Evolutionary conservation across 495 filamentous ascomycete genomes (phyloP).

Genomic region (Penicillium manginii): DNA sequence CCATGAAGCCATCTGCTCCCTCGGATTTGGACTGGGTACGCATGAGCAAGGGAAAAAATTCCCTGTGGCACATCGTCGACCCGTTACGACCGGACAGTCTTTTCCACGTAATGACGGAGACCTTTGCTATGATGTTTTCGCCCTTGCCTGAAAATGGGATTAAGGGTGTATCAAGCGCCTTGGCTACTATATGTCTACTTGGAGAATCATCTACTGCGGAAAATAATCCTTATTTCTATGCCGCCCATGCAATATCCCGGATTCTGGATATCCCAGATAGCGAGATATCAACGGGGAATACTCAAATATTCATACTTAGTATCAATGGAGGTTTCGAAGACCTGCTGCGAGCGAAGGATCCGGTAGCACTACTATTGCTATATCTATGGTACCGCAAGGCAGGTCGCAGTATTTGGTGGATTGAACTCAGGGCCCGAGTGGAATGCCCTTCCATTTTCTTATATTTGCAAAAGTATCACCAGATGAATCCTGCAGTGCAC

Average conservation of each 20-base stretch:
- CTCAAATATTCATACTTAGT: conserved; percentile 29
- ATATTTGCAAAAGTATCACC: conserved; percentile 38
- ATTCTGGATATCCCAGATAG: conserved; percentile 30
- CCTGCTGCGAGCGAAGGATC: conserved; percentile 41
- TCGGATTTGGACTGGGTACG: conserved; percentile 47
- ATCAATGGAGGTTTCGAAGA: conserved; percentile 34
- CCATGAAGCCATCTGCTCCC: conserved; percentile 34
- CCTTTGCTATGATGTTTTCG: conserved; percentile 32
- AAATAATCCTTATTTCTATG: conserved; percentile 44
- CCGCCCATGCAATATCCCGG: conserved; percentile 39
- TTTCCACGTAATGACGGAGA: conserved; percentile 40
- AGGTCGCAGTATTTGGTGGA: conserved; percentile 46
- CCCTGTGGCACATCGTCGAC: conserved; percentile 42
- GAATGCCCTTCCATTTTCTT: conserved; percentile 48
- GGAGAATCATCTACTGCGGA: conserved; percentile 35
- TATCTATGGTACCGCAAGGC: conserved; percentile 51
- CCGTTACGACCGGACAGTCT: conserved; percentile 47
- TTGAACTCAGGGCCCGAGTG: conserved; percentile 43
- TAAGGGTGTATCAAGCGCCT: conserved; percentile 34
- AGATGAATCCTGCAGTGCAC: conserved; percentile 26
- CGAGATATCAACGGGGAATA: conserved; percentile 28
- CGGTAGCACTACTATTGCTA: conserved; percentile 47
- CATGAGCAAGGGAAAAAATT: conserved; percentile 48
- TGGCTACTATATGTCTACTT: conserved; percentile 38
- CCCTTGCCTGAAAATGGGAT: conserved; percentile 36